phyloP scores from a whole-genome alignment of 495 filamentous ascomycete species.

The Lepidopterella palustris region DNA sequence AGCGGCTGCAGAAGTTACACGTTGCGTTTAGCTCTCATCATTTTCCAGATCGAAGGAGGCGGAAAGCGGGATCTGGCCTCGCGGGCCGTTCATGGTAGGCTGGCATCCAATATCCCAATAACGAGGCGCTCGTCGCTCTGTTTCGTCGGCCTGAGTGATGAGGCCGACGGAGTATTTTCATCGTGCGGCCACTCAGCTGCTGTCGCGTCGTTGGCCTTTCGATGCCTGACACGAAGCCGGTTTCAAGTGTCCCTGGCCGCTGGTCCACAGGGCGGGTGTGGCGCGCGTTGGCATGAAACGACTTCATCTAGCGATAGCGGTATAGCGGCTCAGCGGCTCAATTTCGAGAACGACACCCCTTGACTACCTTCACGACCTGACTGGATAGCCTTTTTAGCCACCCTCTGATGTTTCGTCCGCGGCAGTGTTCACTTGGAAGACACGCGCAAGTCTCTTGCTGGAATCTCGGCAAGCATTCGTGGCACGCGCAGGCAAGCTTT shows the following conservation, averaged over 20 bases:
- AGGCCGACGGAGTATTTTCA: background rate
- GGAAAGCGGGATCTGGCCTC: background rate
- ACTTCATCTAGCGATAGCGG: background rate
- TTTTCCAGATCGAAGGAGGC: background rate
- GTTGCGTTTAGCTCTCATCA: background rate
- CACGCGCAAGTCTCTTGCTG: constrained; percentile 18
- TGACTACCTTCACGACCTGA: constrained; percentile 1
- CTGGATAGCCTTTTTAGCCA: constrained; percentile 19
- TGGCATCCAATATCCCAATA: background rate
- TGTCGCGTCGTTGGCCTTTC: background rate
- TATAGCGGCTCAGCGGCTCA: background rate
- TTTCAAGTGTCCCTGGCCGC: background rate
- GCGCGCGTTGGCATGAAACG: background rate
- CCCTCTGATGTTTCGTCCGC: constrained; percentile 26
- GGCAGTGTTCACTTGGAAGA: constrained; percentile 9
- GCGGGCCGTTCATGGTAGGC: background rate
- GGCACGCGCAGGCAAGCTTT: constrained; percentile 7
- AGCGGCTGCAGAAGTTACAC: background rate
- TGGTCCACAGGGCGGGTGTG: constrained; percentile 1
- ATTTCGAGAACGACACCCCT: background rate
- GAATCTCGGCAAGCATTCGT: constrained; percentile 1
- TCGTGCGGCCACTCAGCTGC: background rate
- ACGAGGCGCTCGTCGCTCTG: background rate
- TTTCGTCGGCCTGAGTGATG: background rate
- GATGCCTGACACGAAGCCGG: constrained; percentile 1